Percentiles rank a stretch among this genome's conserved stretches.
Conservation (phyloP, 192 early-diverging fungal genomes). For the Chytriomyces sp. region DNA sequence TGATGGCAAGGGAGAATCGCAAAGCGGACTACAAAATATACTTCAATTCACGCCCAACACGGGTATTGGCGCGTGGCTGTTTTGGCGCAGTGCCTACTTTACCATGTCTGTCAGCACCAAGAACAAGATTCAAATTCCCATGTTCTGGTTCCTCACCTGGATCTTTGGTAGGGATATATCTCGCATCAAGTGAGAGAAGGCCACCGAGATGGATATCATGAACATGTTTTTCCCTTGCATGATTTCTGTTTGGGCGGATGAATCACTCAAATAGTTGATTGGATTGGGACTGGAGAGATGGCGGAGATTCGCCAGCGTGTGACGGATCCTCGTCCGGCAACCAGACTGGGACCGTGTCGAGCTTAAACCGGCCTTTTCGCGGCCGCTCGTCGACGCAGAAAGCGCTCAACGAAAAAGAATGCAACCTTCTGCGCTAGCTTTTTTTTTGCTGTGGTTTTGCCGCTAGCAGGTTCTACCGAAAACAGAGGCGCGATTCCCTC, state of each 20-base stretch:
- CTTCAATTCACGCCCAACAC: conserved; percentile 20
- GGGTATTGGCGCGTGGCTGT: conserved; percentile 43
- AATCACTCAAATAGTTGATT: no score
- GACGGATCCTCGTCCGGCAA: no score
- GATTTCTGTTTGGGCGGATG: no score
- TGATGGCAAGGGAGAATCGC: not conserved
- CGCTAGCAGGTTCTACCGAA: no score
- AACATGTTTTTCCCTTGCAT: no score
- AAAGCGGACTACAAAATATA: not conserved
- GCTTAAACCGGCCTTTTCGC: no score
- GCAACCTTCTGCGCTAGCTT: conserved; percentile 15
- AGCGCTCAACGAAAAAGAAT: conserved; percentile 8
- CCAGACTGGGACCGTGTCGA: no score
- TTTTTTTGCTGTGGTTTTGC: conserved; percentile 33
- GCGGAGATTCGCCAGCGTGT: no score
- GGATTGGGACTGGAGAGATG: no score
- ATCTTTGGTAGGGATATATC: conserved; percentile 28
- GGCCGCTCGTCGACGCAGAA: no score
- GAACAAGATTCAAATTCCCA: conserved; percentile 68
- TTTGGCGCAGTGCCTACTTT: conserved; percentile 77
- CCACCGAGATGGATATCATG: no score
- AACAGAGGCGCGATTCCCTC: conserved; percentile 1
- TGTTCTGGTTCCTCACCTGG: conserved; percentile 31
- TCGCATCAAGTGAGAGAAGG: conserved; percentile 21
- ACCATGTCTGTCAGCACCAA: conserved; percentile 64